Evolutionary conservation across 2,329 filamentous ascomycete species (phyloP).

Genomic region (Fusarium piperis): DNA sequence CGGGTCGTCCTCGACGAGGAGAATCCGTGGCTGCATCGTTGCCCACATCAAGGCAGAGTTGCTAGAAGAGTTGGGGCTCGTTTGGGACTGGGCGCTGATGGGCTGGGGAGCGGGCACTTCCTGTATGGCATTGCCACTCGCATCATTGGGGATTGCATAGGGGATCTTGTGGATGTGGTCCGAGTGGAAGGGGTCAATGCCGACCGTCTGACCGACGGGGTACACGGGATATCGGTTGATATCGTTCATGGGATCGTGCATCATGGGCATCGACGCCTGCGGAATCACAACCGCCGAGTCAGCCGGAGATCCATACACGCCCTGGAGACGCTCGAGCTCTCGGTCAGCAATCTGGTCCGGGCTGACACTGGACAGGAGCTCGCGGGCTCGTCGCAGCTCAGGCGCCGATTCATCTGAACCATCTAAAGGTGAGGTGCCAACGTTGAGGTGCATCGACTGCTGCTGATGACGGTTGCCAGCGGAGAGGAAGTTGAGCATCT

Average conservation of each 20-base stretch:
- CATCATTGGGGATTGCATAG: slow-evolving; percentile 75
- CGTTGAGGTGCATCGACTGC: slow-evolving; percentile 48
- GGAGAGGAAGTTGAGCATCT: slow-evolving; percentile 66
- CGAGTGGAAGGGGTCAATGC: slow-evolving; percentile 93
- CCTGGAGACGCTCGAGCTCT: slow-evolving; percentile 65
- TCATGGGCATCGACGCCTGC: slow-evolving; percentile 56
- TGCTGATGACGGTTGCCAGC: slow-evolving; percentile 50
- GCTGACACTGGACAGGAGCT: slow-evolving; percentile 63
- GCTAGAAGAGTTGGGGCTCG: slow-evolving; percentile 37
- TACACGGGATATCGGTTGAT: slow-evolving; percentile 77
- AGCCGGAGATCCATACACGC: slow-evolving; percentile 63
- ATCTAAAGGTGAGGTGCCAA: slow-evolving; percentile 53
- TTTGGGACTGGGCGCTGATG: slow-evolving; percentile 38
- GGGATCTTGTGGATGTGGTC: slow-evolving; percentile 96
- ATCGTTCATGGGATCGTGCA: slow-evolving; percentile 66
- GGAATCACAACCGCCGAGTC: slow-evolving; percentile 59
- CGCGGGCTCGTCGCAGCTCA: slow-evolving; percentile 65
- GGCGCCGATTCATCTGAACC: slow-evolving; percentile 58
- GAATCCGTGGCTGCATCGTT: slow-evolving; percentile 75
- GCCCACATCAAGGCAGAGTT: slow-evolving; percentile 64
- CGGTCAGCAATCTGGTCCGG: slow-evolving; percentile 63
- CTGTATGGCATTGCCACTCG: slow-evolving; percentile 48
- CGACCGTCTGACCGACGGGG: slow-evolving; percentile 88
- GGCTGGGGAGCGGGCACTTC: slow-evolving; percentile 54
- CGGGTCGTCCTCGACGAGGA: slow-evolving; percentile 87